These are phyloP conservation scores for Pelargonium fulgidum DNA, from an alignment of 441 rosid species.

Conservation along the genomic window DNA sequence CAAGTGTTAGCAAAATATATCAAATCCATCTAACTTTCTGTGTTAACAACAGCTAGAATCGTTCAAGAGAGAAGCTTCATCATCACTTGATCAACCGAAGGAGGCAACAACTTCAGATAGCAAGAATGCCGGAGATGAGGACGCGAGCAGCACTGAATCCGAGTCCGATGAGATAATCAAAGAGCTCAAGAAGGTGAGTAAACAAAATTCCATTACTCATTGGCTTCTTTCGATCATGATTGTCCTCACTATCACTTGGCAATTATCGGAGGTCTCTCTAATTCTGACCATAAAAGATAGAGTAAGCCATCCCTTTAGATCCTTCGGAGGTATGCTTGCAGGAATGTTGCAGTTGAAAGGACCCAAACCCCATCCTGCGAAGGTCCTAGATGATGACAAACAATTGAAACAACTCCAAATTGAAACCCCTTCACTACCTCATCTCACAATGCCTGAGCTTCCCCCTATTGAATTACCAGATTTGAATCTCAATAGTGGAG, in stretches of 20 bases:
- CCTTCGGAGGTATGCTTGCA: background rate
- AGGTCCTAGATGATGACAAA: background rate
- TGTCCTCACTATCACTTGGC: background rate
- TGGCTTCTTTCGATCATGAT: background rate
- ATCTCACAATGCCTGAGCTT: background rate
- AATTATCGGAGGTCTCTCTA: background rate
- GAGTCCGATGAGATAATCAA: constrained; percentile 2
- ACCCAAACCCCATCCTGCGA: background rate
- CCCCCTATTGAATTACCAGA: background rate
- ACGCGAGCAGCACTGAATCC: background rate
- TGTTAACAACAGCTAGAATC: too few relatives aligned
- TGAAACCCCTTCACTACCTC: background rate
- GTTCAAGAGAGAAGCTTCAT: too few relatives aligned
- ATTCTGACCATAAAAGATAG: background rate
- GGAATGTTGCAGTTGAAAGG: background rate
- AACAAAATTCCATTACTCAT: background rate
- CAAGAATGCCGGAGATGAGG: background rate
- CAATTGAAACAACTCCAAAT: background rate
- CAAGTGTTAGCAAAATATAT: too few relatives aligned
- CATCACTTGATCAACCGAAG: too few relatives aligned
- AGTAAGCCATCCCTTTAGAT: background rate
- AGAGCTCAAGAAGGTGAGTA: constrained; percentile 4
- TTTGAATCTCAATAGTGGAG: background rate
- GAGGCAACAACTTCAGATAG: too few relatives aligned
- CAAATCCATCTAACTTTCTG: too few relatives aligned